phyloP scores from a whole-genome alignment of 257 asterid genomes.

The Linderniella brevidens region DNA sequence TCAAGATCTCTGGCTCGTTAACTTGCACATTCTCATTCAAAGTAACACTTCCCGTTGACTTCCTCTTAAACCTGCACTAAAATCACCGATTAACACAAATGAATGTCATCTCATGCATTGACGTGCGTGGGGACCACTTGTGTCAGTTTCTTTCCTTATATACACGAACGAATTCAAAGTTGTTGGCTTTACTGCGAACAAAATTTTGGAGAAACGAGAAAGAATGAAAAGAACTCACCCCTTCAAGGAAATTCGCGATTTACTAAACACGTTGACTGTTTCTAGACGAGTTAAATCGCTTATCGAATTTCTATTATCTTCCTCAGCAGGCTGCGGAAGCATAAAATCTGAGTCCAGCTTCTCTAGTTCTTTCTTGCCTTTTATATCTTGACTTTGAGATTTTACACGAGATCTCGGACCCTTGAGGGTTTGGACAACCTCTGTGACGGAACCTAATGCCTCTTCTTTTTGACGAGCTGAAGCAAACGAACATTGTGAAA shows the following conservation, averaged over 20 bases:
- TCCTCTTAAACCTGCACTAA: slow-evolving; percentile 39
- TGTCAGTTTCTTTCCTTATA: too few species aligned
- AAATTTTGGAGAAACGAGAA: background rate
- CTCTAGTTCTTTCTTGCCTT: slow-evolving; percentile 16
- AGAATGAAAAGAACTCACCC: slow-evolving; percentile 27
- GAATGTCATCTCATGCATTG: background rate
- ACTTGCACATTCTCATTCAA: slow-evolving; percentile 22
- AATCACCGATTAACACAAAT: slow-evolving; percentile 5
- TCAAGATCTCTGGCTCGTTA: slow-evolving; percentile 60
- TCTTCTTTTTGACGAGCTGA: slow-evolving; percentile 94
- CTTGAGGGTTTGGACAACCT: slow-evolving; percentile 83
- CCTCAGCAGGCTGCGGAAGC: slow-evolving; percentile 59
- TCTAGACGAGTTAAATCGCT: slow-evolving; percentile 19
- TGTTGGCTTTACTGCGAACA: too few species aligned
- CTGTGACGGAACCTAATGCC: slow-evolving; percentile 70
- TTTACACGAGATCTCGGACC: slow-evolving; percentile 45
- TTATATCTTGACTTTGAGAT: slow-evolving; percentile 34
- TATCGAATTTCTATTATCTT: slow-evolving; percentile 29
- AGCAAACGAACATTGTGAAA: slow-evolving; percentile 13
- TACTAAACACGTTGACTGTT: slow-evolving; percentile 27
- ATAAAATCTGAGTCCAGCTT: slow-evolving; percentile 33
- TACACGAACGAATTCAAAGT: too few species aligned
- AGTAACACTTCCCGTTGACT: slow-evolving; percentile 28
- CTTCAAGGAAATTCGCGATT: slow-evolving; percentile 47
- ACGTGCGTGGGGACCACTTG: too few species aligned